These are phyloP conservation scores for Tetraselmis striata DNA, from an alignment of 139 green algal species.

Conservation along the genomic window DNA sequence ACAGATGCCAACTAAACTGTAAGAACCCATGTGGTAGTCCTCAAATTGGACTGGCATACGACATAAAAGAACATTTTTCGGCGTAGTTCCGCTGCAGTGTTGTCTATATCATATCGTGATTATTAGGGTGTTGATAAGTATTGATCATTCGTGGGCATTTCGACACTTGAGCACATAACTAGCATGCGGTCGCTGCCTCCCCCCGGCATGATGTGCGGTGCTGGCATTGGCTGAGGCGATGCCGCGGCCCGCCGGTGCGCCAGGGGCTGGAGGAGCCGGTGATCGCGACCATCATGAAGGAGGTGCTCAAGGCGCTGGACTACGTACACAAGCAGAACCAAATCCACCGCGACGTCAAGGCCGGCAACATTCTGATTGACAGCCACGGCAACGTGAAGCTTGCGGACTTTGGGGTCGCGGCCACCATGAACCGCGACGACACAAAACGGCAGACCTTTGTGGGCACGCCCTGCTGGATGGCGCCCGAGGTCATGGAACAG, in stretches of 20 bases:
- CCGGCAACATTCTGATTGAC: conserved; percentile 98
- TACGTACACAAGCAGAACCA: conserved; percentile 92
- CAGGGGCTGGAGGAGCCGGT: conserved; percentile 85
- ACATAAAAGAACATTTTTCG: neutral
- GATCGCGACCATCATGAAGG: conserved; percentile 91
- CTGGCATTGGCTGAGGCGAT: too few relatives aligned
- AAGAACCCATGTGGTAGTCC: neutral
- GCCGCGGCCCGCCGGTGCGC: too few relatives aligned
- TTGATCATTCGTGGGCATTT: too few relatives aligned
- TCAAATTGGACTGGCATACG: neutral
- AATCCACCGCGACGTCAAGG: conserved; percentile 98
- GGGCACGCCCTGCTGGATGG: conserved; percentile 96
- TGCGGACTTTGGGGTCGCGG: conserved; percentile 96
- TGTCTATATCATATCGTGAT: too few relatives aligned
- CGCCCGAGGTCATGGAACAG: conserved; percentile 98
- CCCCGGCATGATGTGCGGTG: too few relatives aligned
- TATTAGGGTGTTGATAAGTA: too few relatives aligned
- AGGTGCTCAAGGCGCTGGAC: conserved; percentile 87
- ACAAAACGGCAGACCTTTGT: conserved; percentile 57
- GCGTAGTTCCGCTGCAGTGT: too few relatives aligned
- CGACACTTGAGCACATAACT: too few relatives aligned
- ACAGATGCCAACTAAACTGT: too few relatives aligned
- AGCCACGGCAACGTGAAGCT: conserved; percentile 80
- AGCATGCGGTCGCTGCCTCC: too few relatives aligned
- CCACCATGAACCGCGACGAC: conserved; percentile 77